Percentiles rank a stretch among this genome's conserved stretches.
Conservation (phyloP, 169 alveolate genomes). For the Perkinsus olseni region DNA sequence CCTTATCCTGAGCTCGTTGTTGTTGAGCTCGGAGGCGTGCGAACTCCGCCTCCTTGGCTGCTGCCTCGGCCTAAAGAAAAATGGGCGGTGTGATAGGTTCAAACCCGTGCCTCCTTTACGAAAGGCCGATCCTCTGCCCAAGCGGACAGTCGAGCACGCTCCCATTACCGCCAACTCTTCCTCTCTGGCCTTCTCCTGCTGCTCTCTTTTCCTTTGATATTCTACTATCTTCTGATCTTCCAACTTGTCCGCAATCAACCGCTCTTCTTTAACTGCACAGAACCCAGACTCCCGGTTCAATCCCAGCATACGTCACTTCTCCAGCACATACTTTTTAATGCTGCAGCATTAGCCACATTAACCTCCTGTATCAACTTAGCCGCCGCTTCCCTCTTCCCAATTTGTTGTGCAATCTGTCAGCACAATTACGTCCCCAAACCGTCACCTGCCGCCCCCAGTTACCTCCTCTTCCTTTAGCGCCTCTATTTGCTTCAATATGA, state of each 20-base stretch:
- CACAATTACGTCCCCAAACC: too few species aligned
- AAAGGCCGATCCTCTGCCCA: too few species aligned
- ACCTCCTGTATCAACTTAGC: slow-evolving; percentile 47
- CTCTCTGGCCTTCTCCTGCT: slow-evolving; percentile 53
- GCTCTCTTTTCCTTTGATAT: slow-evolving; percentile 42
- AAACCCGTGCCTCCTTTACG: too few species aligned
- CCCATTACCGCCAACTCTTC: slow-evolving; percentile 42
- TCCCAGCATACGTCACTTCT: not conserved
- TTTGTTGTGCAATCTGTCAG: slow-evolving; percentile 17
- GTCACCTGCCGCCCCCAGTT: too few species aligned
- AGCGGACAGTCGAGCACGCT: not conserved
- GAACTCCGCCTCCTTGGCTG: slow-evolving; percentile 59
- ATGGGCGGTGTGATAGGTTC: not conserved
- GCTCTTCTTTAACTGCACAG: slow-evolving; percentile 43
- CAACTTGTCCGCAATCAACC: slow-evolving; percentile 50
- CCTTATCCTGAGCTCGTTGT: slow-evolving; percentile 58
- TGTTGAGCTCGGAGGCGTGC: slow-evolving; percentile 51
- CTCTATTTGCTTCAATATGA: slow-evolving; percentile 54
- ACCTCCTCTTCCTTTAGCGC: slow-evolving; percentile 58
- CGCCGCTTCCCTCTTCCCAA: slow-evolving; percentile 40
- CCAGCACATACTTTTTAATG: slow-evolving; percentile 23
- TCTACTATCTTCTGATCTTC: slow-evolving; percentile 60
- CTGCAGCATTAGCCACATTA: slow-evolving; percentile 52
- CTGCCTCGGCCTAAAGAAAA: slow-evolving; percentile 30
- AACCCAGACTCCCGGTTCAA: not conserved